Conservation (phyloP, 169 alveolate genomes). For the Eimeria sp. region DNA sequence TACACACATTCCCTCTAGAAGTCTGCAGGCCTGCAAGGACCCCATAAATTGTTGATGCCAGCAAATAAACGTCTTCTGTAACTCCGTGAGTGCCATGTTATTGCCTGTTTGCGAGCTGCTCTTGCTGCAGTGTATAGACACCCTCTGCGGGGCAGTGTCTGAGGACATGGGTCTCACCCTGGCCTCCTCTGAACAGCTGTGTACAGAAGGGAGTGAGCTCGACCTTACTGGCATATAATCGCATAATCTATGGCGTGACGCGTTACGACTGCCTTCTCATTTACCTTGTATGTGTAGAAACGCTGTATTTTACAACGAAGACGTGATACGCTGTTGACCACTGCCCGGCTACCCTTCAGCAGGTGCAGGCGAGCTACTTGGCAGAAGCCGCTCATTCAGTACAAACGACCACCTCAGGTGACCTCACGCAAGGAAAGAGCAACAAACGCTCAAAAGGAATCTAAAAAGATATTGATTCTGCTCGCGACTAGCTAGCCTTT, state of each 20-base stretch:
- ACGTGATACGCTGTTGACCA: neutral
- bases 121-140: constrained; percentile 43
- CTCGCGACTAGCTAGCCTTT: neutral
- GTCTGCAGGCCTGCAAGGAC: neutral
- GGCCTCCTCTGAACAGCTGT: constrained; percentile 67
- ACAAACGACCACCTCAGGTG: neutral
- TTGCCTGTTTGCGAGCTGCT: neutral
- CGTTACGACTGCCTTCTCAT: neutral
- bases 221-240: neutral
- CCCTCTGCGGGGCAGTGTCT: constrained; percentile 56
- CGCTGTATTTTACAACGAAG: neutral
- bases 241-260: neutral
- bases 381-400: neutral
- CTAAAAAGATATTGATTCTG: neutral
- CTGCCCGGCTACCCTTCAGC: neutral
- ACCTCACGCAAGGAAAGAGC: neutral
- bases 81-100: neutral
- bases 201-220: constrained; percentile 70
- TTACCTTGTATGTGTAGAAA: neutral
- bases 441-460: neutral
- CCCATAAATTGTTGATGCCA: neutral
- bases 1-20: neutral
- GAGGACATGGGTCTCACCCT: constrained; percentile 70
- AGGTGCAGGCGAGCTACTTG: neutral
- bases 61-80: neutral